Base-by-base conservation (phyloP, 768 basidiomycete genomes). In the Phanerochaete carnosa region DNA sequence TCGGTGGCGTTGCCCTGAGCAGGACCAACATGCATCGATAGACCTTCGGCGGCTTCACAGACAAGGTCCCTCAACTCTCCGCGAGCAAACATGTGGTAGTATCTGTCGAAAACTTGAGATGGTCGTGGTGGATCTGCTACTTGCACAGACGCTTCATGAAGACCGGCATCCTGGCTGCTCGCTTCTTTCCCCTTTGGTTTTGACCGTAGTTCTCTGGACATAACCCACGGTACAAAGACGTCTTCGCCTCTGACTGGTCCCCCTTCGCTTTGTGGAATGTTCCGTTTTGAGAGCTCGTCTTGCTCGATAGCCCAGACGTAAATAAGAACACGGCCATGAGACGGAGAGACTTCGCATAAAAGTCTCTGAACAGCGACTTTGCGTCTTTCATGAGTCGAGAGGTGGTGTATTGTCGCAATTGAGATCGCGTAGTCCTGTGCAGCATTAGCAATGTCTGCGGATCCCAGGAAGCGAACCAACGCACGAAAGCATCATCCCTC, bases 221-320 rank as follows among this genome's bases (percentile, higher is more conserved):
- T 70, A 0, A 92, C 87, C 94, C 94, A 97, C 5, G 95, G 94
- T 11, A 97, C 92, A 54, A 94, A 87, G 1, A 95, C 93, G 70
- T 97, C 94, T 67, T 84, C 83, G 28, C 88, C 92, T 30, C 55
- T 60, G 13, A 46, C 57, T 19, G 55, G 45, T 12, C 66, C 45
- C 15, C 68, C 67, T 28, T 75, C 66, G 8, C 72, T 69, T 8
- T 65, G 65, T 5, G 78, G 75, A 33, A 96, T 85, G 60, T 72
- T 76, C 33, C 95, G 83, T 70, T 91, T 95, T 1, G 94, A 95
- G 7, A 86, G 74, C 29, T 84, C 82, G 60, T 96, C 93, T 76
- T 99, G 97, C 67, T 98, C 94, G 61, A 90, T 83, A 0, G 96
- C 95, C 97, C 97, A 99, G 33, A 98, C 97, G 65, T 97, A 97